phyloP scores from a whole-genome alignment of 441 rosid genomes.

The Manihot esculenta region DNA sequence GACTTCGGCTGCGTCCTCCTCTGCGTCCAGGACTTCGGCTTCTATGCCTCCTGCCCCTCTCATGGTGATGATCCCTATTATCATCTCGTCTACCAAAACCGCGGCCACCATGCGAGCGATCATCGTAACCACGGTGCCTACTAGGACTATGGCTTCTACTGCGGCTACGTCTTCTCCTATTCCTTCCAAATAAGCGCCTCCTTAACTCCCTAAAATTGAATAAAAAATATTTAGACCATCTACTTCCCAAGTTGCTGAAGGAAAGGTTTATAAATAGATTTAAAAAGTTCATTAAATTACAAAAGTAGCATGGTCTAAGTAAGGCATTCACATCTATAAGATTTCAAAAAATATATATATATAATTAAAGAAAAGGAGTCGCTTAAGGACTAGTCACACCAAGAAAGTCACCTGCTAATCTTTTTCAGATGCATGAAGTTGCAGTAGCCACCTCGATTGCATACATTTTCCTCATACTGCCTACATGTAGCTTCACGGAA shows the following conservation, averaged over 20 bases:
- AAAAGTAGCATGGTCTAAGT: too few relatives aligned
- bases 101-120: constrained; percentile 33
- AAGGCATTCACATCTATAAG: too few relatives aligned
- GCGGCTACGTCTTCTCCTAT: constrained; percentile 47
- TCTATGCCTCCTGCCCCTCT: constrained; percentile 50
- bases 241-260: neutral
- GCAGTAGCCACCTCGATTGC: constrained; percentile 73
- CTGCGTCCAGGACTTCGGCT: constrained; percentile 49
- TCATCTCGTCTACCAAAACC: constrained; percentile 42
- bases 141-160: constrained; percentile 56
- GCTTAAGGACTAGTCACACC: neutral
- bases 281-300: too few relatives aligned
- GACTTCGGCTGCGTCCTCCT: constrained; percentile 49
- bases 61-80: constrained; percentile 41
- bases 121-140: constrained; percentile 36
- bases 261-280: neutral
- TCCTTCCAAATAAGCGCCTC: constrained; percentile 46
- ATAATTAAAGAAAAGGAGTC: too few relatives aligned
- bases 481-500: constrained; percentile 87
- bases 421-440: constrained; percentile 69
- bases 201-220: constrained; percentile 49
- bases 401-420: constrained; percentile 50
- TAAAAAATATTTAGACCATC: neutral
- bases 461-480: constrained; percentile 76
- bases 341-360: too few relatives aligned